These are phyloP conservation scores for Nakataea oryzae DNA, from an alignment of 2,329 filamentous ascomycete species.

Conservation along the genomic window DNA sequence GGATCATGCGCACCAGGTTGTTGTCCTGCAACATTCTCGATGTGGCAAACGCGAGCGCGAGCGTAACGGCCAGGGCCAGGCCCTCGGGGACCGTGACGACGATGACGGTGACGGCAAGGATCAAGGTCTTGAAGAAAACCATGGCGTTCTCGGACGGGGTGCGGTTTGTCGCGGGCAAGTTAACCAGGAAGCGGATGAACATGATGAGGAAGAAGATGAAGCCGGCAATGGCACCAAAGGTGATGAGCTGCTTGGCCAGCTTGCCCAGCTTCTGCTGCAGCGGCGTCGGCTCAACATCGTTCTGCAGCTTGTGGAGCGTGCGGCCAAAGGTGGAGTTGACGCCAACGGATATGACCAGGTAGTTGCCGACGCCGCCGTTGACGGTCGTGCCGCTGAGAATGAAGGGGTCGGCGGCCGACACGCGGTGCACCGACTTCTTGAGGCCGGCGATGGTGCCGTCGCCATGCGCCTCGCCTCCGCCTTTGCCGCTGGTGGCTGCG, in stretches of 20 bases:
- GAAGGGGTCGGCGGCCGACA: constrained; percentile 46
- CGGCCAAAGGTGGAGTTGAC: constrained; percentile 43
- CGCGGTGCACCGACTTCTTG: constrained; percentile 17
- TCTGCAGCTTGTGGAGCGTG: constrained; percentile 43
- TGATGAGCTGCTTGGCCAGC: constrained; percentile 31
- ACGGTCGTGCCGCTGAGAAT: constrained; percentile 47
- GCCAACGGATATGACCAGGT: constrained; percentile 45
- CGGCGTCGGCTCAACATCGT: constrained; percentile 40
- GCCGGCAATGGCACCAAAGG: constrained; percentile 53
- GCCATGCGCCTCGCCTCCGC: constrained; percentile 11
- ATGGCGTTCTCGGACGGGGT: constrained; percentile 44
- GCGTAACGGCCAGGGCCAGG: constrained; percentile 54
- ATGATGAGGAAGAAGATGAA: constrained; percentile 67
- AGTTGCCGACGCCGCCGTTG: constrained; percentile 41
- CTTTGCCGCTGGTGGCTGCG: constrained; percentile 27
- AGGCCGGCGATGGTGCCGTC: background rate
- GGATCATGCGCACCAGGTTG: constrained; percentile 55
- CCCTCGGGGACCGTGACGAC: constrained; percentile 59
- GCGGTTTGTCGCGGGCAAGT: constrained; percentile 40
- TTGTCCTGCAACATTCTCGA: constrained; percentile 60
- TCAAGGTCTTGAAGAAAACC: constrained; percentile 51
- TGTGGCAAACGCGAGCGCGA: constrained; percentile 57
- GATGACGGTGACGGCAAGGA: constrained; percentile 54
- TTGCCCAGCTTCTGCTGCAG: constrained; percentile 41
- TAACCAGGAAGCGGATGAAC: constrained; percentile 65